Percentiles rank a stretch among this genome's conserved stretches.
Conservation (phyloP, 2,329 filamentous ascomycete species). For the Fusarium anthophilum region DNA sequence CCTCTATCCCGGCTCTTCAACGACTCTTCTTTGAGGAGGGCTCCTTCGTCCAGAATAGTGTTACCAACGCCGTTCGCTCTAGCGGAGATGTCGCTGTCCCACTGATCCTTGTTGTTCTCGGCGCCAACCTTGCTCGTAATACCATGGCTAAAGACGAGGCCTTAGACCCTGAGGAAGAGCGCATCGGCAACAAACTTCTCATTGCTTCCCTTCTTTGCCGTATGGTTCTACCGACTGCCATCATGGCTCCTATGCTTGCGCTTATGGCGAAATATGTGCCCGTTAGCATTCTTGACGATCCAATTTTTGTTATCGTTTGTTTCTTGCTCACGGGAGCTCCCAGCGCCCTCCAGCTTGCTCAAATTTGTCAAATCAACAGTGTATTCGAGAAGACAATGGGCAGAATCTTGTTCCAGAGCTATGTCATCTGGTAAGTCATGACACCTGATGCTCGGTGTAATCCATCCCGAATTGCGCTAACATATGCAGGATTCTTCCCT, state of each 20-base stretch:
- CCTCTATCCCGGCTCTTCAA: constrained; percentile 85
- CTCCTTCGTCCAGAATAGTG: constrained; percentile 91
- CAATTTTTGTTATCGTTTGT: constrained; percentile 97
- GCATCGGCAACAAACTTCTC: constrained; percentile 78
- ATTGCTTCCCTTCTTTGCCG: constrained; percentile 86
- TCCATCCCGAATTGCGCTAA: constrained; percentile 41
- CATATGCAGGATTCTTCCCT: constrained; percentile 81
- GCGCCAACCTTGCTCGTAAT: constrained; percentile 92
- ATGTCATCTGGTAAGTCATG: constrained; percentile 78
- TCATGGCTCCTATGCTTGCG: constrained; percentile 92
- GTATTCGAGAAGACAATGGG: constrained; percentile 97
- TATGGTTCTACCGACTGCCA: constrained; percentile 89
- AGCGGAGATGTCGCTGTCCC: constrained; percentile 93
- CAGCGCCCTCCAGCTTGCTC: constrained; percentile 90
- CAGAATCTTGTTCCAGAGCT: constrained; percentile 89
- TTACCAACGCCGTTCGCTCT: constrained; percentile 86
- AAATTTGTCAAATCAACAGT: constrained; percentile 98
- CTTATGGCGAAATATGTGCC: constrained; percentile 89
- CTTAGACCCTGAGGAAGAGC: constrained; percentile 74
- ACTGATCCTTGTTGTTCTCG: constrained; percentile 92
- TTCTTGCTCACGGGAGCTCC: constrained; percentile 96
- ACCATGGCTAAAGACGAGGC: constrained; percentile 76
- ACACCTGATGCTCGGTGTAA: constrained; percentile 20
- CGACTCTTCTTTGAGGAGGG: constrained; percentile 86
- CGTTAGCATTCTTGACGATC: constrained; percentile 94